Evolutionary conservation across 108 stramenopile species (phyloP), one percentile per base, ranked within the genome.

Genomic region (Chaetoceros tenuissimus): DNA sequence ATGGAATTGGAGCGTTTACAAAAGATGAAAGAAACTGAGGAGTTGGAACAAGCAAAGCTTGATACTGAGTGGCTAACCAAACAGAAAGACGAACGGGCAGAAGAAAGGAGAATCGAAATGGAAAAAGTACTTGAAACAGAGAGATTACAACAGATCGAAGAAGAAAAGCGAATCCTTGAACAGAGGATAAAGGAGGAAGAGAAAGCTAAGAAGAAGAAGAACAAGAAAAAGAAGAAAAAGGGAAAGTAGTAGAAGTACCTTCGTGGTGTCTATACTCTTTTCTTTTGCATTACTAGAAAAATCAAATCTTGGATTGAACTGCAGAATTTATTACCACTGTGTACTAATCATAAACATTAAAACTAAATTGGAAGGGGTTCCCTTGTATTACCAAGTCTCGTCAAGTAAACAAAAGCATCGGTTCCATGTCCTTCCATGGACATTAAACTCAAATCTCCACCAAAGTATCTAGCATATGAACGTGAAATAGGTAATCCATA

Each of bases 361-460:
- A n/a, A 40, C 84, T 64, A 92, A 69, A 92, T 87, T 7, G 93
- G 89, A 27, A 94, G 55, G 8, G 93, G 89, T 59, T 94, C 93
- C 47, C 72, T 74, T 34, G 73, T 83, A 67, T 91, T 81, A 28
- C 89, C 93, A 55, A 94, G 65, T 48, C 89, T 52, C 8, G 83
- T 79, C 61, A 98, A 74, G 58, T 98, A 94, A 2, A 98, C 88
- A 66, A 97, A 99, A 2, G 94, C 96, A 78, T 99, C 99, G 0
- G 99, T 99, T 16, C 99, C 99, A 51, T 83, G 89, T n/a, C 91
- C 96, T 53, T 97, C 92, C 96, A 97, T 95, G 43, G 85, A 86
- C 71, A 97, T 94, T 31, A 97, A 53, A 46, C 67, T 65, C 27
- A 97, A 48, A 61, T 97, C 96, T 18, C 96, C 96, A 27, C 89